Evolutionary conservation across 2,329 filamentous ascomycete genomes (phyloP), one percentile per base, ranked within the genome.

Genomic region (Dothiorella sarmentorum): DNA sequence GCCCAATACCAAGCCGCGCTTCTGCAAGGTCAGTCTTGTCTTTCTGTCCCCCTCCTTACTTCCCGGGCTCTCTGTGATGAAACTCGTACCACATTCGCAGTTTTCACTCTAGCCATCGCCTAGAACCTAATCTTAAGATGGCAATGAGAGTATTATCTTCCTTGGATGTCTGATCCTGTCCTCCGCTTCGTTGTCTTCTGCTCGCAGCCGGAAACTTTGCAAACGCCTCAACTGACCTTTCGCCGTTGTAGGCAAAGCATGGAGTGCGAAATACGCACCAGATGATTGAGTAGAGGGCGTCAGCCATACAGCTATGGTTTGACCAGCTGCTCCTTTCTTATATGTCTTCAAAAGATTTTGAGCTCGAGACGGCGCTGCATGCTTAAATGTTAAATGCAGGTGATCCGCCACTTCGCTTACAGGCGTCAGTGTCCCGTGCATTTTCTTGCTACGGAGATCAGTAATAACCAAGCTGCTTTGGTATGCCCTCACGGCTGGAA

Each of bases 61-160:
- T 33, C 18, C 44, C 20, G 13, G 33, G 10, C 26, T 49, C 44
- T 13, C 24, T n/a, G 60, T 60, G 57, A 61, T 61, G 60, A 60
- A 60, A 60, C 20, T 33, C 37, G 37, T 56, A 45, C 40, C 60
- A 61, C 60, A 60, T 61, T 61, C 58, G 60, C 60, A 60, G 60
- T 61, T 61, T 60, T 58, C 60, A 60, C 60, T 47, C 60, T 67
- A 73, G 70, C 68, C 69, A 64, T 70, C 70, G 68, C 65, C 65
- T 65, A 42, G 69, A 70, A 73, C 72, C 71, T 69, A 71, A 71
- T 60, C 61, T 63, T 57, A n/a, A 67, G 67, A 64, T 65, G 61
- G 66, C 62, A 63, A 63, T 73, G 71, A 71, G 69, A 66, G 70
- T 61, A 56, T 59, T 67, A 70, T 71, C 71, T 71, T 72, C 71